Percentiles rank a stretch among this genome's conserved stretches.
These are phyloP conservation scores for Beauveria sp. DNA, from an alignment of 2,329 filamentous ascomycete genomes.

Conservation along the genomic window DNA sequence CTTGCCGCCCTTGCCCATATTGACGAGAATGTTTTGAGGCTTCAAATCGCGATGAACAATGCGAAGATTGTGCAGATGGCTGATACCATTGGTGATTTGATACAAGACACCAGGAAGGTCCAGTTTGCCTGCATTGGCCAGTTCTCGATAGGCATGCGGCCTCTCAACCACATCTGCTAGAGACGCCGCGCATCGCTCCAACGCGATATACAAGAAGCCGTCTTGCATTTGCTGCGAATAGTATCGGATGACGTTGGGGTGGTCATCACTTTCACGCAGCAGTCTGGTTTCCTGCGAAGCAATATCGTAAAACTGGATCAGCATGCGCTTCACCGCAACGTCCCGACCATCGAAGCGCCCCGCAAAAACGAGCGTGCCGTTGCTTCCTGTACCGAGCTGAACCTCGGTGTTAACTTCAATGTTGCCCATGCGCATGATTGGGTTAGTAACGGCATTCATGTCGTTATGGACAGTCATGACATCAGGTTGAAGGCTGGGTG, in stretches of 20 bases:
- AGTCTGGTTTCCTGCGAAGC: constrained; percentile 89
- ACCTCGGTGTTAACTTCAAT: constrained; percentile 57
- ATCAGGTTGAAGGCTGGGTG: constrained; percentile 51
- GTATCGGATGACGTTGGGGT: constrained; percentile 92
- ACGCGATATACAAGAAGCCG: constrained; percentile 84
- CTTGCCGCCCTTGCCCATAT: constrained; percentile 59
- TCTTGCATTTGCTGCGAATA: constrained; percentile 84
- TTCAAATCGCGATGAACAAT: constrained; percentile 98
- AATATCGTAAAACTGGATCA: constrained; percentile 92
- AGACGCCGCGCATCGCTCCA: constrained; percentile 86
- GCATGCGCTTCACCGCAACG: constrained; percentile 94
- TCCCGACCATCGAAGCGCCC: constrained; percentile 91
- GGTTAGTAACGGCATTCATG: constrained; percentile 51
- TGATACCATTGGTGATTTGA: constrained; percentile 83
- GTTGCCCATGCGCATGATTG: constrained; percentile 53
- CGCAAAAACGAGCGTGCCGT: constrained; percentile 92
- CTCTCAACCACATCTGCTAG: constrained; percentile 85
- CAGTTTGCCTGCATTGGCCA: constrained; percentile 64
- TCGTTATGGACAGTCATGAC: constrained; percentile 50
- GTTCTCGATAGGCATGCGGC: constrained; percentile 54
- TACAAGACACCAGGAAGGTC: constrained; percentile 75
- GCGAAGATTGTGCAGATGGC: constrained; percentile 80
- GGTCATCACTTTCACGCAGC: constrained; percentile 87
- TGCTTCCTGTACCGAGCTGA: constrained; percentile 73
- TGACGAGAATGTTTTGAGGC: constrained; percentile 92